These are phyloP conservation scores for Penicillium taxi DNA, from an alignment of 495 filamentous ascomycete genomes.

Conservation along the genomic window DNA sequence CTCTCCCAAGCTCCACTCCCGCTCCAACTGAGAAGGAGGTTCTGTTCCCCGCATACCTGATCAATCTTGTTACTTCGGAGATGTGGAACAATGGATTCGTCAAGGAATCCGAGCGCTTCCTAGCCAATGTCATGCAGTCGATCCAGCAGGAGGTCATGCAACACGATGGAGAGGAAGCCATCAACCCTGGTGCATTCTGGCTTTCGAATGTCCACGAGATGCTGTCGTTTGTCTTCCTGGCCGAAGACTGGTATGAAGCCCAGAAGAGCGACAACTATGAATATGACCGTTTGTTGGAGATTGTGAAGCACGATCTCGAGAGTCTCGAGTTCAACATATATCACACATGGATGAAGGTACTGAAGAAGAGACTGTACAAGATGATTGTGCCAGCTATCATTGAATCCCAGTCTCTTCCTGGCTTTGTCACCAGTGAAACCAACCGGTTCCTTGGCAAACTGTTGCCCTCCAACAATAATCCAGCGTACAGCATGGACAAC, in stretches of 20 bases:
- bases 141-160: slow-evolving; percentile 99
- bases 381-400: slow-evolving; percentile 99
- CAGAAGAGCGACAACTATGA: slow-evolving; percentile 99
- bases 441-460: slow-evolving; percentile 97
- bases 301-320: slow-evolving; percentile 98
- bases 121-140: slow-evolving; percentile 99
- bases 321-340: slow-evolving; percentile 99
- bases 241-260: slow-evolving; percentile 98
- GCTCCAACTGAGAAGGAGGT: slow-evolving; percentile 96
- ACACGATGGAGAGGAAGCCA: slow-evolving; percentile 91
- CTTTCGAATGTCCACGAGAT: slow-evolving; percentile 99
- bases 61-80: slow-evolving; percentile 97
- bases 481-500: slow-evolving; percentile 99
- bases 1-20: slow-evolving; percentile 70
- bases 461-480: slow-evolving; percentile 74
- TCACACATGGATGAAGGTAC: slow-evolving; percentile 99
- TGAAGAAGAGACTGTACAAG: slow-evolving; percentile 97
- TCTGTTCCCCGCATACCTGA: slow-evolving; percentile 94
- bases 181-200: slow-evolving; percentile 98
- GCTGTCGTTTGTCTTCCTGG: slow-evolving; percentile 98
- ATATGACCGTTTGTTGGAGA: slow-evolving; percentile 94
- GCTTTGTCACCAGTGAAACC: slow-evolving; percentile 97
- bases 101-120: slow-evolving; percentile 97
- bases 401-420: slow-evolving; percentile 94
- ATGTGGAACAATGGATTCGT: slow-evolving; percentile 99